Evolutionary conservation across 306 rosid species (phyloP), one percentile per base, ranked within the genome.

Genomic region (Bauhinia variegata): DNA sequence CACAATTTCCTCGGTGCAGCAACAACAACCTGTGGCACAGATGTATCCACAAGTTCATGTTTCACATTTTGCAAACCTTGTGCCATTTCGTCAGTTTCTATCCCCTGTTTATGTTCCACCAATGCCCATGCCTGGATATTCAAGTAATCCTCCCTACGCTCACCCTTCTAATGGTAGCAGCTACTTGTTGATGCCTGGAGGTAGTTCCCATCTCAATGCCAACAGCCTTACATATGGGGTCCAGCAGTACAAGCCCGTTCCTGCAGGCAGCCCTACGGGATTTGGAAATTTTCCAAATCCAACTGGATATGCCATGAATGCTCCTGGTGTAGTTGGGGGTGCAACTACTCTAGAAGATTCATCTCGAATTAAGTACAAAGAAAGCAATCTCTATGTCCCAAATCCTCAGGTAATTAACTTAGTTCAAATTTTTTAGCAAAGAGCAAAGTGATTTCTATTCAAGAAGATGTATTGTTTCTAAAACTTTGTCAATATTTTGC

Each of bases 21-120:
- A 89, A 62, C 28, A 23, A 23, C 28, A 23, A 23, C 83, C 82
- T 10, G 92, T 90, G 70, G 89, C 96, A 6, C 99, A 90, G 82
- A 86, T 95, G 95, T 95, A 95, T 79, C 99, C 99, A 0, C 97
- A 88, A 88, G 90, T 95, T 70, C 99, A 93, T 47, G 86, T 93
- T 73, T 80, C 96, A 8, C 99, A 90, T 79, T 95, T 54, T 67
- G 84, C 96, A 14, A 95, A 90, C 72, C 89, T 85, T 14, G 83
- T 95, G 97, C 99, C 99, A 6, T 88, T 78, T 77, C 96, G 97
- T 13, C 99, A 95, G 67, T 95, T 70, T 71, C 73, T 91, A 51
- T 84, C 99, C 6, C 99, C 99, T 0, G 89, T 95, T 59, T 95
- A 90, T 56, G 99, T 88, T 72, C 97, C 99, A n/a, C 97, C 97